Evolutionary conservation across 768 basidiomycete species (phyloP).

Genomic region (Jaapia argillacea): DNA sequence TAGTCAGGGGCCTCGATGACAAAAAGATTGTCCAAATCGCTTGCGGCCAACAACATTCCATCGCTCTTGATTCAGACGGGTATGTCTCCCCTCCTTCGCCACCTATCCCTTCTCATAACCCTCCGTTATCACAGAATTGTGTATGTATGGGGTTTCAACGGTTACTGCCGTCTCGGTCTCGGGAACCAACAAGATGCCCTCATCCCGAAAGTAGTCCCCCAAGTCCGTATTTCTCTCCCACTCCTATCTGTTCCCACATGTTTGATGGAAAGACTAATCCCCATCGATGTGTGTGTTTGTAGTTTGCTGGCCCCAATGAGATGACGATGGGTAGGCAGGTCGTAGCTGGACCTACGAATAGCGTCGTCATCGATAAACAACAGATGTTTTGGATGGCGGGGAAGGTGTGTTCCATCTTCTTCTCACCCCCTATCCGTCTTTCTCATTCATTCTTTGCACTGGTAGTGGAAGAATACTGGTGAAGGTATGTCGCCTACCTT

Average conservation of each 20-base stretch:
- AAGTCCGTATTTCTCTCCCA: slow-evolving; percentile 29
- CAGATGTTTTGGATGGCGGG: slow-evolving; percentile 86
- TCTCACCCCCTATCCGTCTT: neutral
- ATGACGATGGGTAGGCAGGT: slow-evolving; percentile 52
- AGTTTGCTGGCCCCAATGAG: slow-evolving; percentile 71
- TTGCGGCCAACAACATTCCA: slow-evolving; percentile 79
- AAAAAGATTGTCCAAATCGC: slow-evolving; percentile 76
- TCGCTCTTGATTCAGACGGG: slow-evolving; percentile 77
- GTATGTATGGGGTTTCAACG: slow-evolving; percentile 84
- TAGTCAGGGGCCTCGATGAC: slow-evolving; percentile 65
- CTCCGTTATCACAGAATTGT: slow-evolving; percentile 39
- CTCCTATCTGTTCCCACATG: neutral
- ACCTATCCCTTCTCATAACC: neutral
- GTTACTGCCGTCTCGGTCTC: slow-evolving; percentile 85
- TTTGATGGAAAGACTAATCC: neutral
- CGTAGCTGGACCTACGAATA: slow-evolving; percentile 73
- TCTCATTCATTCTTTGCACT: slow-evolving; percentile 13
- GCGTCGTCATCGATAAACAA: slow-evolving; percentile 76
- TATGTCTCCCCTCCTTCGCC: slow-evolving; percentile 18
- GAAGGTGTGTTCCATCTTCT: slow-evolving; percentile 35
- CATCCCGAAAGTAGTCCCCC: slow-evolving; percentile 75
- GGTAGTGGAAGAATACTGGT: slow-evolving; percentile 89
- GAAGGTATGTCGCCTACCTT: slow-evolving; percentile 73
- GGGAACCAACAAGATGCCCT: slow-evolving; percentile 78
- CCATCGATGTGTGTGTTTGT: neutral